Conservation (phyloP, 305 asterid genomes). For the Fraxinus greggii region DNA sequence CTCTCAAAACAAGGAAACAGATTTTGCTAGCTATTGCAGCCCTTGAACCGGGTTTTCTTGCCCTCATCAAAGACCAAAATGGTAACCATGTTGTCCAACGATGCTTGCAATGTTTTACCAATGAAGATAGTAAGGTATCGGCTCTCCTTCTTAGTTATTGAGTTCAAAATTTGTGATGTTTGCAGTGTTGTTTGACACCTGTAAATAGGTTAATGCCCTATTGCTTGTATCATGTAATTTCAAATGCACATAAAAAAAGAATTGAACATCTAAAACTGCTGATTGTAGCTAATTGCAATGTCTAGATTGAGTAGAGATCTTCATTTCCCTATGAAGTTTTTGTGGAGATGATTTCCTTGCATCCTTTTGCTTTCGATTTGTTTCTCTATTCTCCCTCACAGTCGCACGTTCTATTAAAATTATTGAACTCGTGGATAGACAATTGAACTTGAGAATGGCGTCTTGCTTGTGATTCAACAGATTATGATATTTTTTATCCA, state of each 20-base stretch:
- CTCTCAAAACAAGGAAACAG: conserved; percentile 60
- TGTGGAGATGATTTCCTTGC: conserved; percentile 6
- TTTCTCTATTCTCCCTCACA: background rate
- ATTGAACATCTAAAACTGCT: background rate
- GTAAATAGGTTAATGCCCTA: background rate
- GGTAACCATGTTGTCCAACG: conserved; percentile 84
- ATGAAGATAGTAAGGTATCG: conserved; percentile 66
- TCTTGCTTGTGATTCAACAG: conserved; percentile 3
- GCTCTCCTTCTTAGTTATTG: conserved; percentile 1
- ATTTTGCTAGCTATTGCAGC: conserved; percentile 55
- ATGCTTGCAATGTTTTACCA: conserved; percentile 71
- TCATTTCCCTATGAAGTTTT: background rate
- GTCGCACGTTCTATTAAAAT: background rate
- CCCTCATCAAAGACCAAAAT: conserved; percentile 72
- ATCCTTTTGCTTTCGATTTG: background rate
- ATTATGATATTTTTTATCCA: conserved; percentile 2
- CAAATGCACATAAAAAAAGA: background rate
- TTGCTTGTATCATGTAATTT: background rate
- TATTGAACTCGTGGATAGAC: conserved; percentile 2
- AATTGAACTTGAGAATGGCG: background rate
- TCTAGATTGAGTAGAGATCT: background rate
- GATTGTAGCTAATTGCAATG: background rate
- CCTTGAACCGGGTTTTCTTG: conserved; percentile 77
- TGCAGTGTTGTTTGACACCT: background rate
- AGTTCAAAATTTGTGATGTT: background rate